A percentile compares a stretch with the other conserved stretches of the same genome.
These are phyloP conservation scores for Periconia macrospinosa DNA, from an alignment of 2,329 filamentous ascomycete genomes.

Conservation along the genomic window DNA sequence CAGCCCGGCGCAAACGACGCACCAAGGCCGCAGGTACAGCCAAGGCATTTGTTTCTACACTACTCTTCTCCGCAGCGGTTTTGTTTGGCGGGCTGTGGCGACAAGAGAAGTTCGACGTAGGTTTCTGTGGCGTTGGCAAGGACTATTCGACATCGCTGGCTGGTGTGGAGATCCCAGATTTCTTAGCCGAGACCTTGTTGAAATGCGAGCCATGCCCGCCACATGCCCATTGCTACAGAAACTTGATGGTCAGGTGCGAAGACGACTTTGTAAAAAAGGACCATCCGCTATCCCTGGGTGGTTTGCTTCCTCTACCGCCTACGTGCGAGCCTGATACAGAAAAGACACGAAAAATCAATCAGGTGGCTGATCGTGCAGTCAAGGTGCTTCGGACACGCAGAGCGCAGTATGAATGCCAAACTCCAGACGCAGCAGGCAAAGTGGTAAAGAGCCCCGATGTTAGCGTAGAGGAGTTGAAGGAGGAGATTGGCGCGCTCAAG, in stretches of 20 bases:
- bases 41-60: constrained; percentile 68
- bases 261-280: constrained; percentile 81
- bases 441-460: constrained; percentile 67
- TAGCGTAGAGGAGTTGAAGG: constrained; percentile 71
- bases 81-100: constrained; percentile 83
- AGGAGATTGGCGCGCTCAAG: constrained; percentile 72
- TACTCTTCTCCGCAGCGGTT: constrained; percentile 69
- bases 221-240: constrained; percentile 84
- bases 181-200: constrained; percentile 70
- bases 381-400: constrained; percentile 83
- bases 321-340: constrained; percentile 95
- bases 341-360: constrained; percentile 82
- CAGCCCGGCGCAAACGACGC: constrained; percentile 30
- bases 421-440: constrained; percentile 65
- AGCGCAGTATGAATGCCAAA: constrained; percentile 89
- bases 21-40: constrained; percentile 53
- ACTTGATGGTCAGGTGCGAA: constrained; percentile 79
- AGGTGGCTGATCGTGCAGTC: constrained; percentile 83
- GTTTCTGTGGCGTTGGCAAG: constrained; percentile 83
- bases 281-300: constrained; percentile 81
- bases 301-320: constrained; percentile 80
- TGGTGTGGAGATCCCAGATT: constrained; percentile 71
- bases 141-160: constrained; percentile 57
- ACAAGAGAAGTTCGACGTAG: constrained; percentile 93
- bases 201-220: constrained; percentile 87